Evolutionary conservation across 2,329 filamentous ascomycete species (phyloP).

Genomic region (Epichloe festucae): DNA sequence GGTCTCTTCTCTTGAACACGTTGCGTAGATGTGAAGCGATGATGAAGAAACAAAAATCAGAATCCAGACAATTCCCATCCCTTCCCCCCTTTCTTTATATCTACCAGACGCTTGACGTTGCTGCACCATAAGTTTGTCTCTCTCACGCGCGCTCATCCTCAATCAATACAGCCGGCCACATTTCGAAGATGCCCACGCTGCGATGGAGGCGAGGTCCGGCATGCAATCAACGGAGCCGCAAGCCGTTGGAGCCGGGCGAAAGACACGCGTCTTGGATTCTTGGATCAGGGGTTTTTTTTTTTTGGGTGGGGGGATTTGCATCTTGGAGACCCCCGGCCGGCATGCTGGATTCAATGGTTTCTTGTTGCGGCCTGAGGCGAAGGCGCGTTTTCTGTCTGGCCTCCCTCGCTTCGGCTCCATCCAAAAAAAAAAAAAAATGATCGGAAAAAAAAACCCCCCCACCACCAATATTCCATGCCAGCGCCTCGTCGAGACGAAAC

Average conservation of each 20-base stretch:
- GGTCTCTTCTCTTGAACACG: not conserved
- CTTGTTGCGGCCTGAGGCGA: not conserved
- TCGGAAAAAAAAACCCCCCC: too few species aligned
- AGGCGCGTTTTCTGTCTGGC: not conserved
- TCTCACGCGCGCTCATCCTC: not conserved
- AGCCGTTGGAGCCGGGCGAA: not conserved
- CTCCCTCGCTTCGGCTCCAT: not conserved
- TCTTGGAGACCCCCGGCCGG: not conserved
- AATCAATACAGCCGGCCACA: not conserved
- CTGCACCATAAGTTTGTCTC: not conserved
- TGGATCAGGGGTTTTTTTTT: too few species aligned
- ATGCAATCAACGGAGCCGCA: slow-evolving; percentile 1
- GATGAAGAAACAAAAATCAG: not conserved
- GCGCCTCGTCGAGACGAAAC: too few species aligned
- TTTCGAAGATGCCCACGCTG: not conserved
- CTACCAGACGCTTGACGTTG: not conserved
- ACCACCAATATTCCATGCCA: not conserved
- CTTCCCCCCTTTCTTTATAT: not conserved
- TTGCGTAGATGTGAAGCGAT: not conserved
- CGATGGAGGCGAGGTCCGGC: not conserved
- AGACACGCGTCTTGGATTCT: not conserved
- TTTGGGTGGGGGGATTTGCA: too few species aligned
- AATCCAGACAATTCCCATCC: not conserved
- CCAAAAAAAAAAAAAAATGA: too few species aligned
- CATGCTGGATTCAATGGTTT: slow-evolving; percentile 2